Conservation (phyloP, 768 basidiomycete genomes). For the Suillus fuscotomentosus region DNA sequence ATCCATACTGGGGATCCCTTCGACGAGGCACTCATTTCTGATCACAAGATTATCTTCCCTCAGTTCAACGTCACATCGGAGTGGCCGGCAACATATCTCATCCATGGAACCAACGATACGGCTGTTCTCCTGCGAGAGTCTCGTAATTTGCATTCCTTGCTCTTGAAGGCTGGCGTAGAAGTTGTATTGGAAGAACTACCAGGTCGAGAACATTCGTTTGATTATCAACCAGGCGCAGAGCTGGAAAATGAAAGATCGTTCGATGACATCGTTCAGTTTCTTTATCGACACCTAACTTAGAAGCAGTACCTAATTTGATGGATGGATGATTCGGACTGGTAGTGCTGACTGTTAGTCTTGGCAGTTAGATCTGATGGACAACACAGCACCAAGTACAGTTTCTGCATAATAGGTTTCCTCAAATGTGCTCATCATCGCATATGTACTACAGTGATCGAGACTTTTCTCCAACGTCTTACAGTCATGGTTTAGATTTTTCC, state of each 20-base stretch:
- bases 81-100: conserved; percentile 47
- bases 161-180: conserved; percentile 35
- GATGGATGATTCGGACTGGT: not conserved
- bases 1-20: conserved; percentile 23
- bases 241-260: conserved; percentile 32
- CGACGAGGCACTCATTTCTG: conserved; percentile 3
- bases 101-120: conserved; percentile 49
- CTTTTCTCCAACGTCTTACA: not conserved
- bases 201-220: conserved; percentile 55
- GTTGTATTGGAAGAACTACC: conserved; percentile 37
- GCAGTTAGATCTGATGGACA: not conserved
- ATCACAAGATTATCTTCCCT: conserved; percentile 43
- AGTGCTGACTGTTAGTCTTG: not conserved
- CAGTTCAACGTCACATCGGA: conserved; percentile 35
- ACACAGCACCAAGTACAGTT: not conserved
- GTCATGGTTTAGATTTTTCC: conserved; percentile 14
- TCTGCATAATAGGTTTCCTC: not conserved
- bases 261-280: conserved; percentile 39
- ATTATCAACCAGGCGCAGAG: conserved; percentile 43
- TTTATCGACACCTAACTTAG: conserved; percentile 21
- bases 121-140: conserved; percentile 46
- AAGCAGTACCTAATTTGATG: not conserved
- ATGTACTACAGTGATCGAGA: not conserved
- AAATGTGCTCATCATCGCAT: not conserved
- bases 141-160: conserved; percentile 29